Conservation (phyloP, 192 early-diverging fungal species). For the Backusella tarrabulga region DNA sequence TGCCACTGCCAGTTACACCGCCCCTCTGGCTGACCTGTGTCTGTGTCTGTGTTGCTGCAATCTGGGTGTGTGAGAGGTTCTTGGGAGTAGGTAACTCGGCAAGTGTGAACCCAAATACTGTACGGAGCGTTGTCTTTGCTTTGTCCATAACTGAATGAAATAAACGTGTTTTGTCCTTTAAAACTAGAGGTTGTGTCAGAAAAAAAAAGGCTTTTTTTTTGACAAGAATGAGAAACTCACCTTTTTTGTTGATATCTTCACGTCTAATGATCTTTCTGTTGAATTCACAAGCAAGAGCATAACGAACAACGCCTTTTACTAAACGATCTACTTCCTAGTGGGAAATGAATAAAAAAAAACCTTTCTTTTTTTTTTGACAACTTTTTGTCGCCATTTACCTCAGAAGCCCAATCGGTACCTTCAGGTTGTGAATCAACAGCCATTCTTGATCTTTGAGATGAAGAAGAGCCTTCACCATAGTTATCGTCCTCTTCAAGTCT, state of each 20-base stretch:
- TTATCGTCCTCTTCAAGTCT: neutral
- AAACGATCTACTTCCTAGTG: constrained; percentile 53
- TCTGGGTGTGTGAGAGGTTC: neutral
- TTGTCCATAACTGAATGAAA: constrained; percentile 47
- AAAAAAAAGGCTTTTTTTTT: neutral
- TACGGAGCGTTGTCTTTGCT: constrained; percentile 47
- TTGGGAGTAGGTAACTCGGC: constrained; percentile 48
- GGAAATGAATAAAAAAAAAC: neutral
- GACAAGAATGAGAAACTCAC: constrained; percentile 22
- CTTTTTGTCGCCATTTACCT: neutral
- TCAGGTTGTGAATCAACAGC: neutral
- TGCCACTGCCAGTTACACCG: neutral
- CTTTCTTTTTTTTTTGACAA: neutral
- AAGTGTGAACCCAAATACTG: constrained; percentile 66
- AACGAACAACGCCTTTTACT: constrained; percentile 61
- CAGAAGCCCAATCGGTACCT: neutral
- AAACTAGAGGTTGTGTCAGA: constrained; percentile 34
- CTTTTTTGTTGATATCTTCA: constrained; percentile 61
- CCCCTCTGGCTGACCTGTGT: neutral
- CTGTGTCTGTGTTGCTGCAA: neutral
- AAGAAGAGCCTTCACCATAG: neutral
- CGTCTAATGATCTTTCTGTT: constrained; percentile 45
- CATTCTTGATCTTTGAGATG: neutral
- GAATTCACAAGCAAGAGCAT: constrained; percentile 57
- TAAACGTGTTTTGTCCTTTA: constrained; percentile 42